Evolutionary conservation across 2,329 filamentous ascomycete genomes (phyloP), one percentile per base, ranked within the genome.

Genomic region (Aspergillus pseudoglaucus): DNA sequence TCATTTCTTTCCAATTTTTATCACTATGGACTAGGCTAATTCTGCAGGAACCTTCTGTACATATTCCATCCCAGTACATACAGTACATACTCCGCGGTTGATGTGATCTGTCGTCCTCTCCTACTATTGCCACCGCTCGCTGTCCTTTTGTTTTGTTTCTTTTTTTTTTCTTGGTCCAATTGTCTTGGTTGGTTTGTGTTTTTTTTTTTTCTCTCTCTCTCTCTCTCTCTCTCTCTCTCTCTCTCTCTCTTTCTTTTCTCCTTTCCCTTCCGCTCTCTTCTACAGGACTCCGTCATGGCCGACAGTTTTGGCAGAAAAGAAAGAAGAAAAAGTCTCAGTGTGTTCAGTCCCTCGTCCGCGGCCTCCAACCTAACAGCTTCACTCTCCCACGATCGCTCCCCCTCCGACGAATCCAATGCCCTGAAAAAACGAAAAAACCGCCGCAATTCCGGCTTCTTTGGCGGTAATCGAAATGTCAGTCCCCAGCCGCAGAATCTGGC

Each of bases 381-480:
- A 27, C 44, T 47, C 9, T 47, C 59, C 33, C 67, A 70, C 47
- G 60, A 62, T 50, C 66, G 64, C 45, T 65, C 67, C 27, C 61
- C 67, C 15, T 68, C 68, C 7, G 67, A 70, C 48, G 68, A 69
- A 50, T 53, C 50, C 32, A 56, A 63, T 44, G 57, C 57, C 22
- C 50, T 61, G 52, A 63, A 61, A 43, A 68, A 67, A 30, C 25
- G 10, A 57, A 67, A 60, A 53, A 33, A 32, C 46, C 67, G 65
- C 30, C 66, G 63, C 42, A 68, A 68, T 51, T 69, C 67, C 9
- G 61, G 63, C n/a, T 69, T 70, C 52, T 68, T 69, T 53, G 59
- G 65, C 46, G 54, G 52, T 18, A 15, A 18, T 46, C 57, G 53
- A 52, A 57, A 54, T 50, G 53, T 59, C 47, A 67, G 59, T 51